Conservation (phyloP, 805 yeast genomes). For the Dipodascopsis uninucleata region DNA sequence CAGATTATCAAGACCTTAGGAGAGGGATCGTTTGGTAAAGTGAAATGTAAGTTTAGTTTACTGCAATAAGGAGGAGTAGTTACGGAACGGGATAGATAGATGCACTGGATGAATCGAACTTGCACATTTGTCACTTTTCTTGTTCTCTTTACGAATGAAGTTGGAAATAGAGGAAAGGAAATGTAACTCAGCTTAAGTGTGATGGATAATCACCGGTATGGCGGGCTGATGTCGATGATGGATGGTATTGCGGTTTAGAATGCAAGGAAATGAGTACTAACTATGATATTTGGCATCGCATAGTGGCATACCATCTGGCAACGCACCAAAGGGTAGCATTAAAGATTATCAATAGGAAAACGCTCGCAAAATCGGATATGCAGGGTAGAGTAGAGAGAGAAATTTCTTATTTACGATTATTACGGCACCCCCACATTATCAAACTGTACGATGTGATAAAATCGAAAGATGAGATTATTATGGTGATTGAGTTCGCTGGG, state of each 20-base stretch:
- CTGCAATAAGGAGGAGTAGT: too few relatives aligned
- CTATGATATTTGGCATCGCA: not conserved
- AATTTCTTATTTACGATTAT: constrained; percentile 77
- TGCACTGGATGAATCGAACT: too few relatives aligned
- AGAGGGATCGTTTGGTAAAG: constrained; percentile 96
- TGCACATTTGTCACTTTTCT: too few relatives aligned
- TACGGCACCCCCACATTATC: constrained; percentile 94
- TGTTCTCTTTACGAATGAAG: too few relatives aligned
- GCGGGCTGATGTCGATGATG: not conserved
- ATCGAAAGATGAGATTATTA: constrained; percentile 89
- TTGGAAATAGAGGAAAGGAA: too few relatives aligned
- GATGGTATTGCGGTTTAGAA: too few relatives aligned
- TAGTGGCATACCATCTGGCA: constrained; percentile 56
- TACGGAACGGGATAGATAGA: too few relatives aligned
- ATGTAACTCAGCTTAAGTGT: too few relatives aligned
- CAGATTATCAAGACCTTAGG: constrained; percentile 90
- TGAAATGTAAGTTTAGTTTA: constrained; percentile 65
- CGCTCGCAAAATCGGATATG: constrained; percentile 92
- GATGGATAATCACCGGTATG: not conserved
- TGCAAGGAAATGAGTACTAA: not conserved
- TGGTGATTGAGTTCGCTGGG: constrained; percentile 98
- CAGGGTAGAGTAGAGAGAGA: constrained; percentile 95
- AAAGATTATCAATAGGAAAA: constrained; percentile 86
- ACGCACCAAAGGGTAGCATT: constrained; percentile 92
- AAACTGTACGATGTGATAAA: constrained; percentile 93